These are phyloP conservation scores for Aquilaria malaccensis DNA, from an alignment of 345 rosid genomes.

Conservation along the genomic window DNA sequence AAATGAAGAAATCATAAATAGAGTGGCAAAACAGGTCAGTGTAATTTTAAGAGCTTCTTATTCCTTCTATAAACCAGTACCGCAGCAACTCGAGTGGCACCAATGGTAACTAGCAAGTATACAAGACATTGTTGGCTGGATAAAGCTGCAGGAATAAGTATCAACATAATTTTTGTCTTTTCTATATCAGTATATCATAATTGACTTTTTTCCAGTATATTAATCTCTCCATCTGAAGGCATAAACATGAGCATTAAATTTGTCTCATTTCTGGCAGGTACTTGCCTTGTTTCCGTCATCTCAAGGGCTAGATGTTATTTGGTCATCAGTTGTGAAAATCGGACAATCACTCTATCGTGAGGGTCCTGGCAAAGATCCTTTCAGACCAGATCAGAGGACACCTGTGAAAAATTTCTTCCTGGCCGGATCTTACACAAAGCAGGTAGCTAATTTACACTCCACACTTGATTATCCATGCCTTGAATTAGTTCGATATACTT, in stretches of 20 bases:
- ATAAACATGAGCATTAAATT: too few species aligned
- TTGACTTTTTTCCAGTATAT: too few species aligned
- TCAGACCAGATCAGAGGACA: slow-evolving; percentile 94
- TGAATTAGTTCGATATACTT: background rate
- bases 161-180: too few species aligned
- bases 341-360: slow-evolving; percentile 94
- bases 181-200: too few species aligned
- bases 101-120: background rate
- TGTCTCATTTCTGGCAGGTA: slow-evolving; percentile 39
- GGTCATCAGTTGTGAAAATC: slow-evolving; percentile 97
- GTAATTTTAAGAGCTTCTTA: background rate
- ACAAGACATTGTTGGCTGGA: background rate
- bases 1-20: slow-evolving; percentile 74
- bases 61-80: background rate
- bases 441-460: slow-evolving; percentile 34
- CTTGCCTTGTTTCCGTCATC: slow-evolving; percentile 78
- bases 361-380: slow-evolving; percentile 95
- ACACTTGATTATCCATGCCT: too few species aligned
- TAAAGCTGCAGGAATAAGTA: background rate
- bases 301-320: slow-evolving; percentile 68
- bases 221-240: too few species aligned
- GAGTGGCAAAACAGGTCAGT: slow-evolving; percentile 81
- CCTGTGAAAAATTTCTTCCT: slow-evolving; percentile 91
- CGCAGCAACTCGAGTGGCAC: background rate
- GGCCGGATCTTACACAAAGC: slow-evolving; percentile 93